Percentiles rank a stretch among this genome's conserved stretches.
phyloP scores from a whole-genome alignment of 164 flowering plant species.

The Magnolia kwangsiensis region DNA sequence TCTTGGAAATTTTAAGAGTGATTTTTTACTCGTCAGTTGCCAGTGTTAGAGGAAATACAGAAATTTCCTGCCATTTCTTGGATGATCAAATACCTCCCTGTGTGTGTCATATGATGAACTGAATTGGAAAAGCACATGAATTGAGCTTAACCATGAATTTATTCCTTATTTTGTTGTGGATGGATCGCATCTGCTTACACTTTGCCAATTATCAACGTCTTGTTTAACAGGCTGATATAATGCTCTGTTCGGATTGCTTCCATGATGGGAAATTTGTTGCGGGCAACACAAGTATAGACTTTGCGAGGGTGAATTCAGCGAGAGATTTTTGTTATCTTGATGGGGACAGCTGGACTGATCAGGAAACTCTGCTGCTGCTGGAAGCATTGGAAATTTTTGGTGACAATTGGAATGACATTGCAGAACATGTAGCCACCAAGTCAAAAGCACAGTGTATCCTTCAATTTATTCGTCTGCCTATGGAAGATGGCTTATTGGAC shows the following conservation, averaged over 20 bases:
- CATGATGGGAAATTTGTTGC: constrained; percentile 77
- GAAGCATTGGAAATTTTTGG: constrained; percentile 77
- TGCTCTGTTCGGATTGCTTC: constrained; percentile 79
- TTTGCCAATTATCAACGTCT: neutral
- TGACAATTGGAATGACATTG: constrained; percentile 95
- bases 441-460: constrained; percentile 95
- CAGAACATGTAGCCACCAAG: constrained; percentile 94
- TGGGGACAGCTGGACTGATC: constrained; percentile 89
- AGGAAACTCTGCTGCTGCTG: constrained; percentile 85
- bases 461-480: constrained; percentile 86
- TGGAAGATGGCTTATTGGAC: constrained; percentile 73
- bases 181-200: neutral
- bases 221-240: constrained; percentile 59
- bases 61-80: neutral
- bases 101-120: too few relatives aligned
- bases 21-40: neutral
- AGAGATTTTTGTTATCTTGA: constrained; percentile 68
- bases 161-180: neutral
- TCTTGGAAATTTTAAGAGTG: neutral
- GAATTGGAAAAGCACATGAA: too few relatives aligned
- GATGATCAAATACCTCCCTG: too few relatives aligned
- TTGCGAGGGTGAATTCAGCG: constrained; percentile 57
- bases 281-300: constrained; percentile 93
- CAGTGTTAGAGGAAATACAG: neutral
- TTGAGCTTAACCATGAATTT: neutral